Percentiles rank a stretch among this genome's conserved stretches.
These are phyloP conservation scores for Penicillium desertorum DNA, from an alignment of 495 filamentous ascomycete species.

Conservation along the genomic window DNA sequence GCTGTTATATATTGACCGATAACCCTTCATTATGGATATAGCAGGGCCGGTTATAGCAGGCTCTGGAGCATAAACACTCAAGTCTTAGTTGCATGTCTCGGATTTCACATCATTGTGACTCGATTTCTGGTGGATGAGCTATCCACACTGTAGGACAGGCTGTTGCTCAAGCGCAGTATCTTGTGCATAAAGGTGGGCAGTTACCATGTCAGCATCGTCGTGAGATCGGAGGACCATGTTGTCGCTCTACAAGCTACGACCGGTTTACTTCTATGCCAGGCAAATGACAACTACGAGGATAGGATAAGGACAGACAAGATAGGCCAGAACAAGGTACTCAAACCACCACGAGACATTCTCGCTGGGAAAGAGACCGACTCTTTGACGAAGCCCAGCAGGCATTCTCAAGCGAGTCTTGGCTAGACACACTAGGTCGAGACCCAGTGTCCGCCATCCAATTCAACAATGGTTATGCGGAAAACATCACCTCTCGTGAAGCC, in stretches of 20 bases:
- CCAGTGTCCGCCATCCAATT: conserved; percentile 35
- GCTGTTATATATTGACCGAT: not conserved
- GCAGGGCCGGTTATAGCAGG: not conserved
- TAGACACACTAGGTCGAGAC: conserved; percentile 14
- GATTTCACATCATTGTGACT: not conserved
- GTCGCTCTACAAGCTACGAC: conserved; percentile 3
- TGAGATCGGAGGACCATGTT: not conserved
- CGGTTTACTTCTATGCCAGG: conserved; percentile 7
- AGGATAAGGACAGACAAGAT: conserved; percentile 26
- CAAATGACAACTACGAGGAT: conserved; percentile 4
- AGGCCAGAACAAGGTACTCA: conserved; percentile 27
- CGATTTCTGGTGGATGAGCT: not conserved
- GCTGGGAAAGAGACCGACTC: conserved; percentile 27
- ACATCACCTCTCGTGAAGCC: conserved; percentile 50
- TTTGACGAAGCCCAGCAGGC: conserved; percentile 21
- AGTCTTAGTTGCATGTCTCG: not conserved
- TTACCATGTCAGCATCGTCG: not conserved
- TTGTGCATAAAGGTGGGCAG: not conserved
- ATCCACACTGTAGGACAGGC: not conserved
- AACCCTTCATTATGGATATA: not conserved
- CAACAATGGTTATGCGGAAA: conserved; percentile 53
- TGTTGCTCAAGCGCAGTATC: not conserved
- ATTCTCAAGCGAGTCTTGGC: conserved; percentile 29
- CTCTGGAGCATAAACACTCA: not conserved
- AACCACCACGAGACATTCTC: conserved; percentile 3